Base-by-base conservation (phyloP, 2,329 filamentous ascomycete genomes). In the Aspergillus fischeri region DNA sequence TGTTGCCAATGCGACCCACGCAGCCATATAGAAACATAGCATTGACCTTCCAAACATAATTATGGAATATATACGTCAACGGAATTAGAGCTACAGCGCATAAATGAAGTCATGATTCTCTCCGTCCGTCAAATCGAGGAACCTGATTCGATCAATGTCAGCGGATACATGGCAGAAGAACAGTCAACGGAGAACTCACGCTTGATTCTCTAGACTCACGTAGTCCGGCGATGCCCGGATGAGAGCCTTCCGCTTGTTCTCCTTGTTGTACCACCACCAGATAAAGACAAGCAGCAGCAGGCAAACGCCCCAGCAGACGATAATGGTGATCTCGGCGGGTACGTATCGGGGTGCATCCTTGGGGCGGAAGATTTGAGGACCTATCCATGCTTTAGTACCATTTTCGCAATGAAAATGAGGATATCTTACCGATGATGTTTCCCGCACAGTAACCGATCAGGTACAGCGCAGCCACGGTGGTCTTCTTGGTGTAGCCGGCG, bases 71-170 rank as follows among this genome's bases (percentile, higher is more conserved):
- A 35, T 35, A 6, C 5, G 11, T 17, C 32, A 5, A 35, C 5
- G 4, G 14, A 14, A 4, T 32, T 14, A 14, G 14, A 14, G 32
- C 57, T 48, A 69, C 56, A 74, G 84, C 50, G 67, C 58, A 67
- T 89, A 89, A 0, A 82, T 71, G 66, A 89, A 88, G 67, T 88
- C 82, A 1, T 78, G 75, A 59, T 87, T 89, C 75, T 89, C 86
- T 55, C 78, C 73, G 66, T 89, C 86, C 3, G 86, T 89, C 60
- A 89, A 70, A 67, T 89, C 86, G 56, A 84, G 75, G 73, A 83
- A 80, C 55, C 74, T 77, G 35, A 24, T 47, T 25, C 9, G 21
- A 44, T 11, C 41, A 35, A 32, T 27, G 45, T 58, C 24, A 53
- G 42, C 51, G 52, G 61, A 25, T 17, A 28, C n/a, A 35, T 24